Conservation (phyloP, 495 filamentous ascomycete genomes). For the Durotheca rogersii region DNA sequence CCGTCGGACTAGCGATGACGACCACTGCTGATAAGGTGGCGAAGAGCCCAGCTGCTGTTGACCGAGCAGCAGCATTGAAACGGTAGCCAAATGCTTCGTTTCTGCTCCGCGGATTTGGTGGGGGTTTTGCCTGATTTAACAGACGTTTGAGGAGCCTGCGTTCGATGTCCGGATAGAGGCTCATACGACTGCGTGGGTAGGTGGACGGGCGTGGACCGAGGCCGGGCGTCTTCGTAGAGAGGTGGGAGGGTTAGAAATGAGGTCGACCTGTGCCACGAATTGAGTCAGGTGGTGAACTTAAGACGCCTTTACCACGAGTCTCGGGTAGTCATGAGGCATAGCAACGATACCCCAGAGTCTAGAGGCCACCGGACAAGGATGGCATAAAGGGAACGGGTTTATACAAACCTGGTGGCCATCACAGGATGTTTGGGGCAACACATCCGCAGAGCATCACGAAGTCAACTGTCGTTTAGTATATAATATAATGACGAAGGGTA, state of each 20-base stretch:
- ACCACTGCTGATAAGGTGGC: slow-evolving; percentile 34
- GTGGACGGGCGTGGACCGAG: background rate
- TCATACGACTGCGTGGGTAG: background rate
- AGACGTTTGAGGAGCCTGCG: background rate
- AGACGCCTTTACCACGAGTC: slow-evolving; percentile 9
- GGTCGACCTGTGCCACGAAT: background rate
- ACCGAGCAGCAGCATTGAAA: slow-evolving; percentile 17
- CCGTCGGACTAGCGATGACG: slow-evolving; percentile 45
- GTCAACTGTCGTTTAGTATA: background rate
- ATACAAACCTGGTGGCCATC: background rate
- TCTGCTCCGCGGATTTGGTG: background rate
- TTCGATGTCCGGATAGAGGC: background rate
- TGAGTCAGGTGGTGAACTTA: slow-evolving; percentile 2
- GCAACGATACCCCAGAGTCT: no score
- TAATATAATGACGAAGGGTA: slow-evolving; percentile 12
- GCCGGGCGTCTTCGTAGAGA: background rate
- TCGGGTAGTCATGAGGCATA: background rate
- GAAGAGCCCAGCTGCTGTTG: slow-evolving; percentile 23
- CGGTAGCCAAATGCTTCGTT: slow-evolving; percentile 9
- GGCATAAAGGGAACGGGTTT: no score
- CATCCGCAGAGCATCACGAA: background rate
- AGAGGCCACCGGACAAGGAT: no score
- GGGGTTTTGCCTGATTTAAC: background rate
- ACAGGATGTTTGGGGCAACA: background rate
- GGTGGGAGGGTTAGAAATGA: background rate